Base-by-base conservation (phyloP, 2,329 filamentous ascomycete species). In the Botrytis pseudocinerea region DNA sequence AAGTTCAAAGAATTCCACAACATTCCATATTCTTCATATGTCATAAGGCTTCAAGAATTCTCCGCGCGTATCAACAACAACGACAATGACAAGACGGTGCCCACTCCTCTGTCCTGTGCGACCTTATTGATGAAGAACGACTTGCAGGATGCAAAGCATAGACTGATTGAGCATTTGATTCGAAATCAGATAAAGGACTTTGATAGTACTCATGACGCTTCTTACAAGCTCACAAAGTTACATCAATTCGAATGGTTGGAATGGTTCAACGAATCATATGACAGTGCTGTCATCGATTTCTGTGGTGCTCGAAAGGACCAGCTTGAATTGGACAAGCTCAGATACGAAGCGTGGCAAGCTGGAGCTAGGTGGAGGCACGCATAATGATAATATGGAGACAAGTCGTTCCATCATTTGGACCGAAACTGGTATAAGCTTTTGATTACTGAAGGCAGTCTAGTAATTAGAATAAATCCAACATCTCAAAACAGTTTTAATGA, bases 281-380 rank as follows among this genome's bases (percentile, higher is more conserved):
- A 57, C n/a, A 18, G 42, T 68, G n/a, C 65, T 69, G 20, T 69
- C 25, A 69, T 69, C 54, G 48, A 69, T 20, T 69, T 42, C 3
- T 57, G 54, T 18, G n/a, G 40, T 32, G 10, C 65, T 69, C n/a
- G 48, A 20, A 59, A 69, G 18, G 48, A 57, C 28, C 65, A 57
- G 28, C 42, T 32, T 25, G 65, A 69, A 42, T 42, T 69, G 18
- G 38, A 69, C 20, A 32, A 25, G 20, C 38, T 69, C 38, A 69
- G 65, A 59, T 12, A 18, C 10, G 14, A 25, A 51, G 48, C 48
- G 25, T 69, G 65, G 48, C n/a, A 57, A 57, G 48, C 65, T 57
- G 48, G 65, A 25, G 65, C 65, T 69, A 48, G 48, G 9, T 69
- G 65, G 65, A 69, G 48, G 38, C n/a, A 57, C 65, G 48, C 48